Evolutionary conservation across 106 monocot species (phyloP).

Genomic region (Acorus gramineus): DNA sequence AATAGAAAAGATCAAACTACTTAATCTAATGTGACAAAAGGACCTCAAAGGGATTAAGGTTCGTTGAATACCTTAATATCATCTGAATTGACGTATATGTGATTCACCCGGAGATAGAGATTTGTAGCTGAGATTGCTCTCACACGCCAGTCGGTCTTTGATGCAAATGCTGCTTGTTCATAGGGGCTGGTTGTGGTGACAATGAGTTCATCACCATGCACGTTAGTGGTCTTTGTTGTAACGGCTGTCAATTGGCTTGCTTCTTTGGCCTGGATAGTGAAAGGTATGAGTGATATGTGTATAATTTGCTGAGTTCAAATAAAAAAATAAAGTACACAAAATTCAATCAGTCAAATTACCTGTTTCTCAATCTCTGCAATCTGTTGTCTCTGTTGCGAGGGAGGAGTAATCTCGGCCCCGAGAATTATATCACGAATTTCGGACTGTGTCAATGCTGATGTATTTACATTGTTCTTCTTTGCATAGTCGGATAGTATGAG

Average conservation of each 20-base stretch:
- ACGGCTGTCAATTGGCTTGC: constrained; percentile 93
- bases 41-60: neutral
- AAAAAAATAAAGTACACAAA: neutral
- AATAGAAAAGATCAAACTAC: neutral
- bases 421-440: constrained; percentile 99
- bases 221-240: constrained; percentile 93
- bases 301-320: constrained; percentile 2
- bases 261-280: constrained; percentile 71
- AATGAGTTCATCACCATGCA: constrained; percentile 98
- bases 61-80: constrained; percentile 76
- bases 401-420: constrained; percentile 98
- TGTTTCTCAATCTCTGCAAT: constrained; percentile 99
- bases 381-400: constrained; percentile 96
- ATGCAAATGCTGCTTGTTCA: constrained; percentile 76
- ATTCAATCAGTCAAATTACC: constrained; percentile 22
- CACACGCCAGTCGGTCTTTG: constrained; percentile 97
- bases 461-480: constrained; percentile 99
- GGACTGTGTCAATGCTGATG: constrained; percentile 95
- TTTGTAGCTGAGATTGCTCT: constrained; percentile 96
- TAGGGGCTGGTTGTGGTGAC: constrained; percentile 98
- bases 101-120: constrained; percentile 93
- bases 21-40: neutral
- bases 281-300: too few species aligned
- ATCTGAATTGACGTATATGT: constrained; percentile 99
- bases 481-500: constrained; percentile 98